These are phyloP conservation scores for Verticillium tricorpus DNA, from an alignment of 2,329 filamentous ascomycete genomes.

Conservation along the genomic window DNA sequence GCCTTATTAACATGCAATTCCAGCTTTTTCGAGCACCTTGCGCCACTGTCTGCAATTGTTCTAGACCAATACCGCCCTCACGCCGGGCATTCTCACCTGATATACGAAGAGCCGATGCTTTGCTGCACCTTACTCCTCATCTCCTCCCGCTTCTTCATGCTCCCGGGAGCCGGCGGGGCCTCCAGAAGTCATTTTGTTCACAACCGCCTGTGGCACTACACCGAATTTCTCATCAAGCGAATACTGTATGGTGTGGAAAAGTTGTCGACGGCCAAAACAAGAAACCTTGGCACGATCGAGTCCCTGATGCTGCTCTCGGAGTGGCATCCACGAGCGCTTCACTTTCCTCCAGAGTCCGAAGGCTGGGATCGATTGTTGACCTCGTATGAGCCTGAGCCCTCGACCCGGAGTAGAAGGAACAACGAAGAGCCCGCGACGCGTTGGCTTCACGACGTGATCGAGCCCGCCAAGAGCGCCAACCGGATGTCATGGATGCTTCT, in stretches of 20 bases:
- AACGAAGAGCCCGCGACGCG: constrained; percentile 15
- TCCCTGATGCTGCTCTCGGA: constrained; percentile 17
- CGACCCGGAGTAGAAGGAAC: constrained; percentile 11
- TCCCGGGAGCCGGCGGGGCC: constrained; percentile 14
- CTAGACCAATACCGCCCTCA: constrained; percentile 5
- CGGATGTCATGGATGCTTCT: constrained; percentile 22
- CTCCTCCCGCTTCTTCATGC: constrained; percentile 16
- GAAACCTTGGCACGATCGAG: constrained; percentile 15
- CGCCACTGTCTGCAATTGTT: background rate
- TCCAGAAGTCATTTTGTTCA: constrained; percentile 16
- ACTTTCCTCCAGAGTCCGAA: constrained; percentile 17
- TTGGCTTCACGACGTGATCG: constrained; percentile 19
- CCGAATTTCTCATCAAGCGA: constrained; percentile 15
- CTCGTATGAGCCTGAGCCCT: constrained; percentile 12
- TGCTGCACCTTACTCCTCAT: constrained; percentile 17
- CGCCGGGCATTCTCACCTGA: constrained; percentile 7
- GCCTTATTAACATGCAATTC: too few species aligned
- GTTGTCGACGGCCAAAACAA: constrained; percentile 14
- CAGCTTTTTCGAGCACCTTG: constrained; percentile 8
- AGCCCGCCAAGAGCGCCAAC: constrained; percentile 18
- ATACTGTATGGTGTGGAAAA: constrained; percentile 17
- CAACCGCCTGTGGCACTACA: constrained; percentile 15
- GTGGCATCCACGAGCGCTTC: constrained; percentile 16
- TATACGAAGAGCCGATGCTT: constrained; percentile 15
- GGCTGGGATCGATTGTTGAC: constrained; percentile 15